Percentiles rank a stretch among this genome's conserved stretches.
These are phyloP conservation scores for Moelleriella libera DNA, from an alignment of 2,329 filamentous ascomycete genomes.

Conservation along the genomic window DNA sequence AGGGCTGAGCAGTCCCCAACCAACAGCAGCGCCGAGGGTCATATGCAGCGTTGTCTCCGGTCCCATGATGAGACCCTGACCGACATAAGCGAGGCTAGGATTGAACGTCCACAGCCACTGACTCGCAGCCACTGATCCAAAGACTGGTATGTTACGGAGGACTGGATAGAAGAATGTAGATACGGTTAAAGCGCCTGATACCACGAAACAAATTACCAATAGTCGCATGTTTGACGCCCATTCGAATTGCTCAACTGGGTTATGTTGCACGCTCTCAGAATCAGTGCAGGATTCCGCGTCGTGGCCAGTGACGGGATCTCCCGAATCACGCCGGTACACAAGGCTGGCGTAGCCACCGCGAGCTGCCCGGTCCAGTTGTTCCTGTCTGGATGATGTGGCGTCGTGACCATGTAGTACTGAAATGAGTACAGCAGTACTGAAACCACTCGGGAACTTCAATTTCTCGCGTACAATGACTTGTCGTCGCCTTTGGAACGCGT, in stretches of 20 bases:
- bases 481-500: conserved; percentile 35
- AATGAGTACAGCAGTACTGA: conserved; percentile 89
- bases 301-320: neutral
- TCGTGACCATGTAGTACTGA: conserved; percentile 64
- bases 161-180: conserved; percentile 82
- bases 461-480: conserved; percentile 91
- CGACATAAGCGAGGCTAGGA: conserved; percentile 91
- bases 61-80: conserved; percentile 98
- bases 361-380: conserved; percentile 19
- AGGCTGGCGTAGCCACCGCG: conserved; percentile 28
- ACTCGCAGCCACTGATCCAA: conserved; percentile 58
- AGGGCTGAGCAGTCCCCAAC: conserved; percentile 85
- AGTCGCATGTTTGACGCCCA: conserved; percentile 37
- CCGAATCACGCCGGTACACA: conserved; percentile 16
- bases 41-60: conserved; percentile 91
- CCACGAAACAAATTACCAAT: conserved; percentile 39
- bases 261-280: neutral
- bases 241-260: conserved; percentile 4
- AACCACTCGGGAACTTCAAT: conserved; percentile 87
- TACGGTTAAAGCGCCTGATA: conserved; percentile 58
- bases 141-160: conserved; percentile 73
- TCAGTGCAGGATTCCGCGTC: neutral
- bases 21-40: conserved; percentile 76
- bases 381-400: conserved; percentile 15
- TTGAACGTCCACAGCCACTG: conserved; percentile 95